These are phyloP conservation scores for Kalmusia sp. DNA, from an alignment of 2,329 filamentous ascomycete genomes.

Conservation along the genomic window DNA sequence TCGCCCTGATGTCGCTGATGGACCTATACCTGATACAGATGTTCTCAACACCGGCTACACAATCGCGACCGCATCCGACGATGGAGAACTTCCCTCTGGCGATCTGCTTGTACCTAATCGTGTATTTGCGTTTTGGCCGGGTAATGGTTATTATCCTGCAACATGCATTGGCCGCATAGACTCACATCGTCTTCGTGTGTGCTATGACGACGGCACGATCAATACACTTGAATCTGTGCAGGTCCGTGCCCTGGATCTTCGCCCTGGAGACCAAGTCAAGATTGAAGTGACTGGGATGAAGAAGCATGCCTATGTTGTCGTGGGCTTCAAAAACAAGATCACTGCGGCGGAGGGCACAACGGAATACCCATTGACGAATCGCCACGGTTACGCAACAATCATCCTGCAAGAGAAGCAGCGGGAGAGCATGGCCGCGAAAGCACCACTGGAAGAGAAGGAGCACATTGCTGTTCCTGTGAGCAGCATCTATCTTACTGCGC, in stretches of 20 bases:
- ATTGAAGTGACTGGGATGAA: slow-evolving; percentile 55
- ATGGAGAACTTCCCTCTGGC: slow-evolving; percentile 24
- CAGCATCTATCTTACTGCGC: slow-evolving; percentile 53
- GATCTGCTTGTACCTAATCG: slow-evolving; percentile 56
- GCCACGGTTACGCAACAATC: slow-evolving; percentile 49
- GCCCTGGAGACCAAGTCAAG: slow-evolving; percentile 54
- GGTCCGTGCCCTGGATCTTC: slow-evolving; percentile 53
- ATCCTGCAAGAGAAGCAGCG: slow-evolving; percentile 50
- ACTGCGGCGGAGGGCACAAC: slow-evolving; percentile 23
- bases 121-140: slow-evolving; percentile 66
- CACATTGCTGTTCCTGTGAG: slow-evolving; percentile 49
- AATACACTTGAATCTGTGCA: slow-evolving; percentile 49
- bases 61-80: slow-evolving; percentile 12
- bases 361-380: slow-evolving; percentile 49
- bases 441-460: slow-evolving; percentile 22
- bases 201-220: slow-evolving; percentile 57
- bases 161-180: slow-evolving; percentile 60
- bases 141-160: slow-evolving; percentile 65
- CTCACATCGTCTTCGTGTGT: slow-evolving; percentile 52
- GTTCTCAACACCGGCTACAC: slow-evolving; percentile 9
- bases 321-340: slow-evolving; percentile 51
- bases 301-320: slow-evolving; percentile 52
- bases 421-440: slow-evolving; percentile 41
- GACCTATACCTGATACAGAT: slow-evolving; percentile 27
- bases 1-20: slow-evolving; percentile 14